Percentiles rank a stretch among this genome's conserved stretches.
These are phyloP conservation scores for Curvularia sp. DNA, from an alignment of 2,329 filamentous ascomycete genomes.

Conservation along the genomic window DNA sequence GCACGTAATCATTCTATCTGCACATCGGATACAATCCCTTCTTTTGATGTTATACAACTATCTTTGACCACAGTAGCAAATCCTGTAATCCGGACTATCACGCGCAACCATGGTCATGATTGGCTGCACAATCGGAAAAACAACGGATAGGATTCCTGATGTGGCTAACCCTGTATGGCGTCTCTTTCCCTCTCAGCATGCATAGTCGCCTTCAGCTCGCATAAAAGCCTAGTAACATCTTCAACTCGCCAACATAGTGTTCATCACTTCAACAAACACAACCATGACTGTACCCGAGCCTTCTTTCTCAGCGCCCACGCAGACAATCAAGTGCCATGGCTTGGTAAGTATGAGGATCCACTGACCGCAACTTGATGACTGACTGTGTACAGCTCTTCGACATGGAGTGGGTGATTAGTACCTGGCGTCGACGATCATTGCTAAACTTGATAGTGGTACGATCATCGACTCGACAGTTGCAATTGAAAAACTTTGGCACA, in stretches of 20 bases:
- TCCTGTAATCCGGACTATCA: not conserved
- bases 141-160: constrained; percentile 27
- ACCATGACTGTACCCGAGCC: constrained; percentile 45
- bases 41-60: not conserved
- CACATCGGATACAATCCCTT: not conserved
- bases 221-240: not conserved
- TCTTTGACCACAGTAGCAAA: not conserved
- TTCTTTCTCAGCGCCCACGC: constrained; percentile 53
- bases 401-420: constrained; percentile 39
- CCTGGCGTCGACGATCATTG: not conserved
- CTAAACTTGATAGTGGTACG: constrained; percentile 64
- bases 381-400: constrained; percentile 41
- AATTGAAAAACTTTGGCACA: constrained; percentile 78
- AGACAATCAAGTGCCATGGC: constrained; percentile 53
- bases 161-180: constrained; percentile 16
- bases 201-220: not conserved
- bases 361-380: constrained; percentile 15
- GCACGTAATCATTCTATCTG: not conserved
- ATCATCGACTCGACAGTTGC: constrained; percentile 83
- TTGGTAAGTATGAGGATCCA: constrained; percentile 43
- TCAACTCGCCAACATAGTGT: not conserved
- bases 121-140: constrained; percentile 17
- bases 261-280: not conserved
- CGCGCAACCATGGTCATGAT: constrained; percentile 10
- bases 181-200: constrained; percentile 7